A percentile compares a stretch with the other conserved stretches of the same genome.
Evolutionary conservation across 495 filamentous ascomycete species (phyloP).

Genomic region (Hypoxylon fuscum): DNA sequence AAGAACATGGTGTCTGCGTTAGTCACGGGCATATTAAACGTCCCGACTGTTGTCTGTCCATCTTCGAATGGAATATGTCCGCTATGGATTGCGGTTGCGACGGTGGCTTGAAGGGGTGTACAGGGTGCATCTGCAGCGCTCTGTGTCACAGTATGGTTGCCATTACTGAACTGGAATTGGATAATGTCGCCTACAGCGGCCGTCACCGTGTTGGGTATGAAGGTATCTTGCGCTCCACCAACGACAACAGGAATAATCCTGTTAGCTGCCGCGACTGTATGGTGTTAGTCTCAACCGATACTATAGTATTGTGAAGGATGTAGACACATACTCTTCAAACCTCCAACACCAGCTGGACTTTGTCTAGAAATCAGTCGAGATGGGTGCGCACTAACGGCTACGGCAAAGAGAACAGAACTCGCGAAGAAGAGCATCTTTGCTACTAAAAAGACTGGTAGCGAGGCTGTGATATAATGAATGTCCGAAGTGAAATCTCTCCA

Average conservation of each 20-base stretch:
- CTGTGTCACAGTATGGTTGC: constrained; percentile 42
- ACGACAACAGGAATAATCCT: constrained; percentile 38
- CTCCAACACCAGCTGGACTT: constrained; percentile 7
- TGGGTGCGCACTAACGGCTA: constrained; percentile 15
- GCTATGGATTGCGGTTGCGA: constrained; percentile 34
- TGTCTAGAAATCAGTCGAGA: constrained; percentile 19
- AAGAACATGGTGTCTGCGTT: constrained; percentile 60
- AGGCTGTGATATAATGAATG: constrained; percentile 10
- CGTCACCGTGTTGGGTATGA: constrained; percentile 49
- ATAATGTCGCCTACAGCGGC: constrained; percentile 56
- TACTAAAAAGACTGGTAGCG: neutral
- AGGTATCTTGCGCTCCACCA: constrained; percentile 37
- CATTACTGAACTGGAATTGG: constrained; percentile 62
- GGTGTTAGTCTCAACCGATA: constrained; percentile 7
- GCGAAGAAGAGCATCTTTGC: constrained; percentile 17
- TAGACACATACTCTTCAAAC: constrained; percentile 11
- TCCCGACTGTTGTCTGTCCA: constrained; percentile 45
- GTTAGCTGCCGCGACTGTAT: constrained; percentile 23
- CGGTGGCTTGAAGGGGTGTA: constrained; percentile 49
- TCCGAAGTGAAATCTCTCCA: neutral
- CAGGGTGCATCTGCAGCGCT: constrained; percentile 58
- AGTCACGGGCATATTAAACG: constrained; percentile 57
- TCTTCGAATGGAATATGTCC: constrained; percentile 48
- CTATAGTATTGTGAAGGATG: neutral
- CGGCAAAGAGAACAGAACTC: constrained; percentile 18